Base-by-base conservation (phyloP, 805 yeast genomes). In the Brettanomyces naardenensis region DNA sequence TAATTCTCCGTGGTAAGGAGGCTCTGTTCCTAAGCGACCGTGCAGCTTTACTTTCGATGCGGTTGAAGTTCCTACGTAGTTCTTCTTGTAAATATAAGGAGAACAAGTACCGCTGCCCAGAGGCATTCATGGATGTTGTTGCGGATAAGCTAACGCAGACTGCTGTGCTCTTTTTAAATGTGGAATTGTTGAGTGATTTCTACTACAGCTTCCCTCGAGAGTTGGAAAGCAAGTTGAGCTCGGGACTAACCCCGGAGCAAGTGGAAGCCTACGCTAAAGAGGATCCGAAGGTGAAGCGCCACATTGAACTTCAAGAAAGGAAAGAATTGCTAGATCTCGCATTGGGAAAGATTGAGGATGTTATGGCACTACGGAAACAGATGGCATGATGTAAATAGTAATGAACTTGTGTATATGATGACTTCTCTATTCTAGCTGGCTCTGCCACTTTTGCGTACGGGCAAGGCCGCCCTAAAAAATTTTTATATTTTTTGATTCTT, bases 191-290 rank as follows among this genome's bases (percentile, higher is more conserved):
- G 44, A 83, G 95, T 47, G 98, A 94, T 60, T 92, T 92, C 54
- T 94, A 90, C 56, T 92, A 94, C 59, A 87, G 88, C 49, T 90
- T 92, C 61, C 97, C 99, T 3, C 72, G 97, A 42, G 97, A 88
- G 59, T 68, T 92, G 44, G 99, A 92, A 57, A 68, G 68, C 36
- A 77, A 78, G 46, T 71, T 92, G 39, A 78, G 80, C 35, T 66
- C 69, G 43, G 69, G 70, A 30, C 64, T 92, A 52, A 66, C 75
- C 6, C 69, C 71, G 36, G 94, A 86, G 38, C 94, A 89, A 53
- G 71, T 92, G 36, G 97, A 89, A 52, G 62, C 63, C 42, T 86
- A 90, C 63, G 98, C 98, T 0, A 86, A 87, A 49, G 97, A 92
- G 60, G 96, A 92, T 61, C 92, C 95, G 17, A 84, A 80, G 61